These are phyloP conservation scores for Cubamyces sp. DNA, from an alignment of 768 basidiomycete species.

Conservation along the genomic window DNA sequence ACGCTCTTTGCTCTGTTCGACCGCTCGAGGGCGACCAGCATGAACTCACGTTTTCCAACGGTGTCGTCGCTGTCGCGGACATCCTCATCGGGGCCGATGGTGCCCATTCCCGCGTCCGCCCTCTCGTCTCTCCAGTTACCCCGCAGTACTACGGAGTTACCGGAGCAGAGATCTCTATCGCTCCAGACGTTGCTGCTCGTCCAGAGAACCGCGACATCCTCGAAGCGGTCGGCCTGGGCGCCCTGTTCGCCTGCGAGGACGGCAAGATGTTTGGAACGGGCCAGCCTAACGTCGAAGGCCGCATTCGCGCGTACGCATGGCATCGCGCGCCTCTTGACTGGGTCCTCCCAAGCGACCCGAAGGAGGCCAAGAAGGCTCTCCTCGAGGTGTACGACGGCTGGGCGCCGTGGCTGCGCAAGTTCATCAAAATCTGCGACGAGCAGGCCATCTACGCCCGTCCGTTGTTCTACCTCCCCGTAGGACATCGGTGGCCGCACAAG, in stretches of 20 bases:
- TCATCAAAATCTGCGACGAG: constrained; percentile 10
- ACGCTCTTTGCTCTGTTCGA: constrained; percentile 39
- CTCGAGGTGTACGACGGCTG: constrained; percentile 6
- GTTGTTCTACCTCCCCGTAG: constrained; percentile 5
- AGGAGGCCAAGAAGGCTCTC: constrained; percentile 1
- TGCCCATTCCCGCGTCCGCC: constrained; percentile 6
- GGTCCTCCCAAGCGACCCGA: neutral
- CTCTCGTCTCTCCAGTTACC: neutral
- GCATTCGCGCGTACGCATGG: constrained; percentile 10
- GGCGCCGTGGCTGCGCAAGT: constrained; percentile 12
- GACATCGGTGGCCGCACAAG: neutral
- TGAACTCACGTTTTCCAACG: constrained; percentile 17
- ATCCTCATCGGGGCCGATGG: constrained; percentile 13
- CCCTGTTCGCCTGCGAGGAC: neutral
- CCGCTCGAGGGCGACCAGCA: constrained; percentile 32
- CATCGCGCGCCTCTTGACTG: constrained; percentile 8
- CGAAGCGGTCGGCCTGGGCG: constrained; percentile 6
- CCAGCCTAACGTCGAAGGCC: constrained; percentile 11
- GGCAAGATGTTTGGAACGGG: constrained; percentile 2
- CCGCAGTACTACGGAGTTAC: constrained; percentile 14
- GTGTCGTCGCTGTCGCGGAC: constrained; percentile 1
- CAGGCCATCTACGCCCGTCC: neutral
- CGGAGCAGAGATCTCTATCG: constrained; percentile 7
- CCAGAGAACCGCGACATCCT: constrained; percentile 16
- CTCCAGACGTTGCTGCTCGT: neutral